phyloP scores from a whole-genome alignment of 305 asterid species.

The Ilex paraguariensis region DNA sequence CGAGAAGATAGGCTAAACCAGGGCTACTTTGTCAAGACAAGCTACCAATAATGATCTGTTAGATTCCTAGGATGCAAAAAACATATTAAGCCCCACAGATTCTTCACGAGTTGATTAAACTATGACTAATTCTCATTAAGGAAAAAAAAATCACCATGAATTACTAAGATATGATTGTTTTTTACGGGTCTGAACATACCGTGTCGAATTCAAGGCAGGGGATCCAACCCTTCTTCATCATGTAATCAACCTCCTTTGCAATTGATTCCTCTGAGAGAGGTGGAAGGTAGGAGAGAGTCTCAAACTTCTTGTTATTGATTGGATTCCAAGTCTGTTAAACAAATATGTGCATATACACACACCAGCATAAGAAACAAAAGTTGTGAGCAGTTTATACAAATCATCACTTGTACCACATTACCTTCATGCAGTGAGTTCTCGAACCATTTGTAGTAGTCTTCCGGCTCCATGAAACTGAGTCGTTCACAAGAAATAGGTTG shows the following conservation, averaged over 20 bases:
- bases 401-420: slow-evolving; percentile 1
- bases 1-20: no score
- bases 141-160: background rate
- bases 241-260: slow-evolving; percentile 44
- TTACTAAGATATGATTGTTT: background rate
- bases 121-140: no score
- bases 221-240: slow-evolving; percentile 40
- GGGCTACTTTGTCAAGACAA: no score
- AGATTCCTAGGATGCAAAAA: no score
- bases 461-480: slow-evolving; percentile 25
- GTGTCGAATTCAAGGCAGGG: slow-evolving; percentile 57
- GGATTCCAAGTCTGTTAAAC: slow-evolving; percentile 49
- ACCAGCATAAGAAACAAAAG: background rate
- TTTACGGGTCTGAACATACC: slow-evolving; percentile 14
- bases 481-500: slow-evolving; percentile 15
- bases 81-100: no score
- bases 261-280: slow-evolving; percentile 40
- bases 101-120: no score
- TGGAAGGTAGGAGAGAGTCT: slow-evolving; percentile 50
- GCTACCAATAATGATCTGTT: no score
- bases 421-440: slow-evolving; percentile 51
- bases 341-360: background rate
- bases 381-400: background rate
- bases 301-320: slow-evolving; percentile 39
- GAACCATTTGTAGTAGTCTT: slow-evolving; percentile 39